Conservation (phyloP, 2,329 filamentous ascomycete genomes). For the Scedosporium aurantiacum region DNA sequence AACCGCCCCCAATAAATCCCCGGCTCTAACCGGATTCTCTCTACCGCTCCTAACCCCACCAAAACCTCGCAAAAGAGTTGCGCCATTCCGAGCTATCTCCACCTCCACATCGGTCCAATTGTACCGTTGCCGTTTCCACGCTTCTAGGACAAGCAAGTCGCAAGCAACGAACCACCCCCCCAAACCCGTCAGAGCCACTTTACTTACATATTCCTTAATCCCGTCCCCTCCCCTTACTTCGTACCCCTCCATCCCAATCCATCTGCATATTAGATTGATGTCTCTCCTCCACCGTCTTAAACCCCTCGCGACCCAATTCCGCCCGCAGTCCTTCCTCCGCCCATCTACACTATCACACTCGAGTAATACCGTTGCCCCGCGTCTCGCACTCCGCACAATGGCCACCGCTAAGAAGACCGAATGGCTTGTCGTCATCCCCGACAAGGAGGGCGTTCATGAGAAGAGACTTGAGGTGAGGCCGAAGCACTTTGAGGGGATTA, state of each 20-base stretch:
- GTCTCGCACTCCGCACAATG: conserved; percentile 15
- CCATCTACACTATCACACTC: not conserved
- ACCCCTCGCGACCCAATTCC: conserved; percentile 2
- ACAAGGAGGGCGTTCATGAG: conserved; percentile 46
- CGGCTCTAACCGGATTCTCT: not conserved
- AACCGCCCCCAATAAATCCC: too few relatives aligned
- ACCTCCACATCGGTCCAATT: not conserved
- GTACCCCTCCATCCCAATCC: not conserved
- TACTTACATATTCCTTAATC: not conserved
- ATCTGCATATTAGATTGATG: not conserved
- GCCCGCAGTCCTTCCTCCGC: not conserved
- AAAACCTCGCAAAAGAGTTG: not conserved
- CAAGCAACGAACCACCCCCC: not conserved
- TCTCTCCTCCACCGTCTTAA: not conserved
- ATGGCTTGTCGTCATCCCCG: conserved; percentile 60
- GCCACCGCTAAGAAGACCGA: conserved; percentile 36
- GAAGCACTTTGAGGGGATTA: conserved; percentile 48
- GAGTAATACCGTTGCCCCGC: not conserved
- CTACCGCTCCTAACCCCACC: not conserved
- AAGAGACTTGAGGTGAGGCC: conserved; percentile 52
- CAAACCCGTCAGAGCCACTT: not conserved
- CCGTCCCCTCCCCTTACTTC: not conserved
- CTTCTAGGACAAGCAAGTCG: not conserved
- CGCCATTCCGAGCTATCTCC: not conserved
- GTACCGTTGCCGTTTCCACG: not conserved